Percentiles rank a stretch among this genome's conserved stretches.
phyloP scores from a whole-genome alignment of 2,329 filamentous ascomycete genomes.

The Cytospora mali region DNA sequence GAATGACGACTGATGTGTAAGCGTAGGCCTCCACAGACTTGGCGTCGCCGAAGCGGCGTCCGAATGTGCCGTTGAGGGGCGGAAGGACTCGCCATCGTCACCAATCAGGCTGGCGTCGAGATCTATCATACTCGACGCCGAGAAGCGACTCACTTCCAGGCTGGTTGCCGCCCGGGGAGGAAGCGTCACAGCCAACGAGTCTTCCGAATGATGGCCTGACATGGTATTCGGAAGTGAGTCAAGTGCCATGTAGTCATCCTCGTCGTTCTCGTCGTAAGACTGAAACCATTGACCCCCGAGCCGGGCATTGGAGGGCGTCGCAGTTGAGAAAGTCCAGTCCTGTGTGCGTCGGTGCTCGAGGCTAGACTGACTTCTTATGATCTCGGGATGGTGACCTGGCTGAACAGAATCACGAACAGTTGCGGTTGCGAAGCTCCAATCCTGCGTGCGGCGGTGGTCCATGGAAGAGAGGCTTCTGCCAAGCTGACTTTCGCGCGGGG shows the following conservation, averaged over 20 bases:
- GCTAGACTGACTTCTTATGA: slow-evolving; percentile 33
- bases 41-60: slow-evolving; percentile 47
- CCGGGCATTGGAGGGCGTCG: slow-evolving; percentile 52
- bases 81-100: slow-evolving; percentile 47
- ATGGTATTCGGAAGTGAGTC: slow-evolving; percentile 22
- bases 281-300: slow-evolving; percentile 33
- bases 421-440: slow-evolving; percentile 27
- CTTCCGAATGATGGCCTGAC: slow-evolving; percentile 28
- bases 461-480: slow-evolving; percentile 27
- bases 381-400: slow-evolving; percentile 7
- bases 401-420: slow-evolving; percentile 1
- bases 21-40: slow-evolving; percentile 20
- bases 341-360: slow-evolving; percentile 58
- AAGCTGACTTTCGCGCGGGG: slow-evolving; percentile 25
- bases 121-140: slow-evolving; percentile 41
- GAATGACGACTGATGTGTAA: slow-evolving; percentile 58
- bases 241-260: slow-evolving; percentile 33
- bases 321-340: slow-evolving; percentile 58
- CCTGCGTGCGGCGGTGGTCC: slow-evolving; percentile 28
- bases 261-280: slow-evolving; percentile 44
- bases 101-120: slow-evolving; percentile 43
- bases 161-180: slow-evolving; percentile 34
- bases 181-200: slow-evolving; percentile 43
- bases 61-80: slow-evolving; percentile 63
- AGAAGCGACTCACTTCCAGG: slow-evolving; percentile 38